Conservation (phyloP, 2,329 filamentous ascomycete species). For the Monosporascus sp. region DNA sequence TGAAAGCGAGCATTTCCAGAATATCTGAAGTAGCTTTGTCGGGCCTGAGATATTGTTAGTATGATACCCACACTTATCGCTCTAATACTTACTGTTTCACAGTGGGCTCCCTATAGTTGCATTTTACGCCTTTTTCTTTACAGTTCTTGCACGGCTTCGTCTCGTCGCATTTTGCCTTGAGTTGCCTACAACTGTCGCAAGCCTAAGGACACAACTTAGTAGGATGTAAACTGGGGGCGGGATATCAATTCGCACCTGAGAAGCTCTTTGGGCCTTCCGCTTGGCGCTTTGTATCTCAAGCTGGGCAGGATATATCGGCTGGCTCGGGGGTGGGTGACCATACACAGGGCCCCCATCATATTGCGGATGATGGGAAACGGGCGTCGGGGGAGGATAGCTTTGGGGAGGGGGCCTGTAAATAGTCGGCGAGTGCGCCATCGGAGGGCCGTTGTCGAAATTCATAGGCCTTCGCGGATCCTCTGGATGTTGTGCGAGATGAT, state of each 20-base stretch:
- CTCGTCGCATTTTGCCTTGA: slow-evolving; percentile 92
- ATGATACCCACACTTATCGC: neutral
- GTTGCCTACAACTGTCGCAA: slow-evolving; percentile 80
- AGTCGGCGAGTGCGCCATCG: slow-evolving; percentile 39
- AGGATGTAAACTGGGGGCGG: slow-evolving; percentile 13
- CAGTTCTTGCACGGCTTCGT: slow-evolving; percentile 80
- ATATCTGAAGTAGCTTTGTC: slow-evolving; percentile 59
- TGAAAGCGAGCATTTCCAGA: slow-evolving; percentile 44
- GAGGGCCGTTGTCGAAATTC: slow-evolving; percentile 45
- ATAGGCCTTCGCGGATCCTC: slow-evolving; percentile 48
- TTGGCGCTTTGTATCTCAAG: slow-evolving; percentile 41
- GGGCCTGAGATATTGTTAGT: slow-evolving; percentile 33
- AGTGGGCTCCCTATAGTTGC: slow-evolving; percentile 84
- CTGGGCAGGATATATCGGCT: slow-evolving; percentile 23
- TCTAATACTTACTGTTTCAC: slow-evolving; percentile 73
- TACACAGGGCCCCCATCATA: slow-evolving; percentile 34
- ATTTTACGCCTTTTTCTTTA: slow-evolving; percentile 77
- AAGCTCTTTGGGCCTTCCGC: slow-evolving; percentile 60
- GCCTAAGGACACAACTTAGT: slow-evolving; percentile 49
- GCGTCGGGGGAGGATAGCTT: slow-evolving; percentile 23
- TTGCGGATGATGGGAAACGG: slow-evolving; percentile 22
- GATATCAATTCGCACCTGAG: slow-evolving; percentile 43
- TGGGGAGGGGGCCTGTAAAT: slow-evolving; percentile 24
- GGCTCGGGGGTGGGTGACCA: slow-evolving; percentile 29
- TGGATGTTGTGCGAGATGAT: slow-evolving; percentile 29